These are phyloP conservation scores for Erythrobasidium hasegawianum DNA, from an alignment of 1,284 basidiomycete genomes.

Conservation along the genomic window DNA sequence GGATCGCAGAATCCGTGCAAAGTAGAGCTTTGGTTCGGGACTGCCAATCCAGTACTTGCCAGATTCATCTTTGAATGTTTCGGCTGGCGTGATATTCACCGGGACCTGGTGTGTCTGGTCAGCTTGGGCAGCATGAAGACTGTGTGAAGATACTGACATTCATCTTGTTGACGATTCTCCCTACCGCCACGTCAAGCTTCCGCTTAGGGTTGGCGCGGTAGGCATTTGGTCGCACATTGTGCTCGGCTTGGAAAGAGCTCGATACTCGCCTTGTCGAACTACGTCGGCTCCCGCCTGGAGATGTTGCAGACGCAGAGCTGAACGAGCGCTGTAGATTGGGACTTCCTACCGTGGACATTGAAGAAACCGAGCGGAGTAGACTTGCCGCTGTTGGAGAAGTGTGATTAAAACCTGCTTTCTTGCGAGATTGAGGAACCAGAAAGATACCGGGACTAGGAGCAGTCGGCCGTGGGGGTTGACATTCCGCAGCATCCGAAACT, in stretches of 20 bases:
- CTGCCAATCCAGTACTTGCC: constrained; percentile 95
- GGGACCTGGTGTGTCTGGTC: constrained; percentile 48
- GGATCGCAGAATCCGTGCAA: constrained; percentile 84
- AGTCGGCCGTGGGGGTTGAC: background rate
- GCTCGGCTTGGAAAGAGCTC: background rate
- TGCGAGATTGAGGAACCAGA: background rate
- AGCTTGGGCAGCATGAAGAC: background rate
- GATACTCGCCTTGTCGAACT: background rate
- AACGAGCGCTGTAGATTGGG: background rate
- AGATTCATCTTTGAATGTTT: constrained; percentile 76
- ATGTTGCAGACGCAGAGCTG: background rate
- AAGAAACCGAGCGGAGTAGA: too few relatives aligned
- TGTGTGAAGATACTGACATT: constrained; percentile 56
- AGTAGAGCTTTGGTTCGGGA: constrained; percentile 65
- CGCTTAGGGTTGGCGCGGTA: constrained; percentile 82
- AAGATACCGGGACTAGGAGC: background rate
- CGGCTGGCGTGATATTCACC: constrained; percentile 74
- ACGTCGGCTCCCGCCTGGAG: background rate
- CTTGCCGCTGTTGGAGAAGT: background rate
- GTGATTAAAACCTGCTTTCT: background rate
- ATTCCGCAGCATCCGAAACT: constrained; percentile 1
- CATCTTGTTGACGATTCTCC: constrained; percentile 80
- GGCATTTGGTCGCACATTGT: constrained; percentile 51
- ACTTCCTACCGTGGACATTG: background rate
- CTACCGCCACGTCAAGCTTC: constrained; percentile 86